phyloP scores from a whole-genome alignment of 208 protist genomes.

The Crithidia fasciculata region DNA sequence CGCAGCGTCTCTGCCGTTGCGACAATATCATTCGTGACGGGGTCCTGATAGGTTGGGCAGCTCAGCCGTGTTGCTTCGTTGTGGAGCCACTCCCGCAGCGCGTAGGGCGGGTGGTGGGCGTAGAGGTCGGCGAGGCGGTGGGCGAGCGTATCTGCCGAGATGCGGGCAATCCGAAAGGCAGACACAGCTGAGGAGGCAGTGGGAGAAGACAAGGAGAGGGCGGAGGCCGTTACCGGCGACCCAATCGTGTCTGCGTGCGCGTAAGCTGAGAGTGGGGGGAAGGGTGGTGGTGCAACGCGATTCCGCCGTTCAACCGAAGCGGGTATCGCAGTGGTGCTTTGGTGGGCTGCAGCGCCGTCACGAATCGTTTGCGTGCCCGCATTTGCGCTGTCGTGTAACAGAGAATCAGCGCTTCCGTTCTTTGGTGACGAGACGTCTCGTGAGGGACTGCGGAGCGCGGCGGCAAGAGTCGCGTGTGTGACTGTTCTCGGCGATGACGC shows the following conservation, averaged over 20 bases:
- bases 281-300: neutral
- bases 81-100: slow-evolving; percentile 34
- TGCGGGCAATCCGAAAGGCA: neutral
- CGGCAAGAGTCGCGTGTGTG: too few relatives aligned
- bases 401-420: neutral
- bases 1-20: slow-evolving; percentile 29
- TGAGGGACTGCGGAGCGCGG: too few relatives aligned
- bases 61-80: slow-evolving; percentile 20
- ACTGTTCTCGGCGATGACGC: neutral
- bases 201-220: neutral
- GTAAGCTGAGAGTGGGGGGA: neutral
- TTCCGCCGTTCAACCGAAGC: too few relatives aligned
- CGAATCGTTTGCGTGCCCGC: too few relatives aligned
- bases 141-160: slow-evolving; percentile 12
- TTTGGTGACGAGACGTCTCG: neutral
- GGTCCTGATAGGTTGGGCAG: slow-evolving; percentile 40
- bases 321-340: too few relatives aligned
- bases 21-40: slow-evolving; percentile 38
- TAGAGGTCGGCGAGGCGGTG: slow-evolving; percentile 24
- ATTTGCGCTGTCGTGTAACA: too few relatives aligned
- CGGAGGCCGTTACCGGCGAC: slow-evolving; percentile 4
- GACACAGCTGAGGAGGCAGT: neutral
- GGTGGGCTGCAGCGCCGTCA: too few relatives aligned
- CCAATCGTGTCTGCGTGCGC: neutral
- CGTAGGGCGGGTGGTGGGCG: slow-evolving; percentile 20